Evolutionary conservation across 495 filamentous ascomycete species (phyloP).

Genomic region (Penicillium atrosanguineum): DNA sequence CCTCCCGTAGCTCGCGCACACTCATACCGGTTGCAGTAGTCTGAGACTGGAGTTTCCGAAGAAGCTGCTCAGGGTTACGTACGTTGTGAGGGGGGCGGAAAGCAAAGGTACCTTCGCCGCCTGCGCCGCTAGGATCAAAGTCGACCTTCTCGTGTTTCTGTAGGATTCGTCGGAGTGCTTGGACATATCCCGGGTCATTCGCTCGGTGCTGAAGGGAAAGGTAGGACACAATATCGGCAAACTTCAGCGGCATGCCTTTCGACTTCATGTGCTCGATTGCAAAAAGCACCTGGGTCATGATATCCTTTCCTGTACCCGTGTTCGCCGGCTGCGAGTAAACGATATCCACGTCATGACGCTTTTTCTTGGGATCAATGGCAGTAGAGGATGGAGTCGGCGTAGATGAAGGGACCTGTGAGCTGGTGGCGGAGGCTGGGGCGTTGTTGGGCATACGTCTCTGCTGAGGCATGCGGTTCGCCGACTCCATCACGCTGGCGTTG

Average conservation of each 20-base stretch:
- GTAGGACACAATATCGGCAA: conserved; percentile 72
- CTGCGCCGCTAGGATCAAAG: conserved; percentile 59
- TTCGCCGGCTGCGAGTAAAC: conserved; percentile 76
- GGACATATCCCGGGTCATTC: conserved; percentile 44
- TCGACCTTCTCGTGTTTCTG: conserved; percentile 64
- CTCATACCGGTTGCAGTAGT: conserved; percentile 74
- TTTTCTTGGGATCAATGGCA: conserved; percentile 51
- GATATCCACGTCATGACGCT: conserved; percentile 55
- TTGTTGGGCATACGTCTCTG: conserved; percentile 41
- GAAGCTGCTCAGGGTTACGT: conserved; percentile 66
- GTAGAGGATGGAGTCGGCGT: conserved; percentile 37
- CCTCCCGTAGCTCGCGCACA: conserved; percentile 89
- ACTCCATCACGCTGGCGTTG: conserved; percentile 46
- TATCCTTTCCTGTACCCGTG: conserved; percentile 72
- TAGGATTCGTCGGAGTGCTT: conserved; percentile 43
- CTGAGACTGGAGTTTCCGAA: conserved; percentile 75
- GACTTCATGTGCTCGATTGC: conserved; percentile 80
- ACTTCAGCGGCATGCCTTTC: conserved; percentile 67
- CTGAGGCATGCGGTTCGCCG: conserved; percentile 41
- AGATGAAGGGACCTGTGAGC: conserved; percentile 40
- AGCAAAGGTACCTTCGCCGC: conserved; percentile 64
- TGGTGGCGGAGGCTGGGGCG: conserved; percentile 30
- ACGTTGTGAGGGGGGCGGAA: conserved; percentile 82
- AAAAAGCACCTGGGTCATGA: conserved; percentile 81
- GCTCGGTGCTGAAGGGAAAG: conserved; percentile 61